phyloP scores from a whole-genome alignment of 2,329 filamentous ascomycete genomes.

The Ceratocystis diversiconidia region DNA sequence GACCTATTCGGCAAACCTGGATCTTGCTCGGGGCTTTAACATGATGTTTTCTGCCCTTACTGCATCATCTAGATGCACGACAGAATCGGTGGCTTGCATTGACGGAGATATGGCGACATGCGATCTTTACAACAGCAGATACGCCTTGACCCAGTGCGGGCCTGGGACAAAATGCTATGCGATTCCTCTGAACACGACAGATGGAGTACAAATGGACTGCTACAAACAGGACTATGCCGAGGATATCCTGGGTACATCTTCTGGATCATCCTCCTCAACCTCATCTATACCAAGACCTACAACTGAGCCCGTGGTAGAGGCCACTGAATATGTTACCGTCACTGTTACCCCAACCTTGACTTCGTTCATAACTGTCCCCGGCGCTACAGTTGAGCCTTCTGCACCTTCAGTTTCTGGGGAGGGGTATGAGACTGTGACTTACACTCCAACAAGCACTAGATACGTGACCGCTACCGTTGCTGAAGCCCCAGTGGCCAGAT shows the following conservation, averaged over 20 bases:
- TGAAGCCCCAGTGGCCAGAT: background rate
- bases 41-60: constrained; percentile 32
- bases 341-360: constrained; percentile 18
- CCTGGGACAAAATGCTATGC: constrained; percentile 34
- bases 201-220: constrained; percentile 38
- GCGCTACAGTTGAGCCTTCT: background rate
- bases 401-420: background rate
- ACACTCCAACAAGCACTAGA: constrained; percentile 6
- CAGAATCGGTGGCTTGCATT: constrained; percentile 39
- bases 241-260: constrained; percentile 28
- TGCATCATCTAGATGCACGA: constrained; percentile 32
- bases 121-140: constrained; percentile 26
- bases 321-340: constrained; percentile 10
- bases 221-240: constrained; percentile 29
- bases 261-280: background rate
- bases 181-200: constrained; percentile 36
- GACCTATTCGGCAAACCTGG: constrained; percentile 33
- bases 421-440: constrained; percentile 2
- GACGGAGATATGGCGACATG: constrained; percentile 36
- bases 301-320: background rate
- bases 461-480: background rate
- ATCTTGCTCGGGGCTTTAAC: constrained; percentile 34
- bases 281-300: background rate
- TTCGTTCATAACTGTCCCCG: constrained; percentile 8
- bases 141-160: constrained; percentile 29